Evolutionary conservation across 352 stramenopile species (phyloP).

Genomic region (Phytophthora sp.): DNA sequence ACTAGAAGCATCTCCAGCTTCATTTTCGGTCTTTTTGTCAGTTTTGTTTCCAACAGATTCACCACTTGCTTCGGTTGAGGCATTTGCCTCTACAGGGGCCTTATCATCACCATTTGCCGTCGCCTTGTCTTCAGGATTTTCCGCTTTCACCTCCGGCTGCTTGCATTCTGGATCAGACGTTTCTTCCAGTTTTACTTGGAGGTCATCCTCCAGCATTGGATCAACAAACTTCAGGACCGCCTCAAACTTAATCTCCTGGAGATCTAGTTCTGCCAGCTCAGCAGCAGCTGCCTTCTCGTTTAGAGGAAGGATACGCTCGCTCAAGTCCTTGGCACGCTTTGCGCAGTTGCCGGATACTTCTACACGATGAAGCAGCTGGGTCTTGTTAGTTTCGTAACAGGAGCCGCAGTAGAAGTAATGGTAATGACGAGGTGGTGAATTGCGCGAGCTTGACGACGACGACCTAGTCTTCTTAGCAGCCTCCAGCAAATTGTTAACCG

Average conservation of each 20-base stretch:
- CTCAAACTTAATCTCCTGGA: slow-evolving; percentile 87
- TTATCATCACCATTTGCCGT: slow-evolving; percentile 33
- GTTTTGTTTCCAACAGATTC: not conserved
- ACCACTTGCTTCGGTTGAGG: slow-evolving; percentile 1
- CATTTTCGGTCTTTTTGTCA: slow-evolving; percentile 33
- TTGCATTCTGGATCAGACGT: slow-evolving; percentile 18
- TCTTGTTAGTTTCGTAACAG: slow-evolving; percentile 83
- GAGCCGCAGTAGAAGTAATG: slow-evolving; percentile 80
- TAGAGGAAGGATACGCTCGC: slow-evolving; percentile 61
- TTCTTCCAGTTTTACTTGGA: slow-evolving; percentile 7
- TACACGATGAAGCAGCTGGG: slow-evolving; percentile 74
- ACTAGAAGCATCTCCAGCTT: slow-evolving; percentile 4
- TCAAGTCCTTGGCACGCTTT: slow-evolving; percentile 72
- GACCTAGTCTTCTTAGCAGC: slow-evolving; percentile 75
- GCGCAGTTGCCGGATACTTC: slow-evolving; percentile 67
- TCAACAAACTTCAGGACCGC: slow-evolving; percentile 64
- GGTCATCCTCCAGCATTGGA: slow-evolving; percentile 31
- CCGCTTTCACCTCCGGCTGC: slow-evolving; percentile 10
- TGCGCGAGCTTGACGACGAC: slow-evolving; percentile 71
- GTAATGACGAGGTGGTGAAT: slow-evolving; percentile 77
- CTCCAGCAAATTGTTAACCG: slow-evolving; percentile 83
- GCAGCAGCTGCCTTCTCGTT: slow-evolving; percentile 64
- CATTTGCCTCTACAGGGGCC: not conserved
- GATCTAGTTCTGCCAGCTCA: slow-evolving; percentile 72
- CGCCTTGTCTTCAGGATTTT: no score